These are phyloP conservation scores for Aquilaria sinensis DNA, from an alignment of 345 rosid genomes.

Conservation along the genomic window DNA sequence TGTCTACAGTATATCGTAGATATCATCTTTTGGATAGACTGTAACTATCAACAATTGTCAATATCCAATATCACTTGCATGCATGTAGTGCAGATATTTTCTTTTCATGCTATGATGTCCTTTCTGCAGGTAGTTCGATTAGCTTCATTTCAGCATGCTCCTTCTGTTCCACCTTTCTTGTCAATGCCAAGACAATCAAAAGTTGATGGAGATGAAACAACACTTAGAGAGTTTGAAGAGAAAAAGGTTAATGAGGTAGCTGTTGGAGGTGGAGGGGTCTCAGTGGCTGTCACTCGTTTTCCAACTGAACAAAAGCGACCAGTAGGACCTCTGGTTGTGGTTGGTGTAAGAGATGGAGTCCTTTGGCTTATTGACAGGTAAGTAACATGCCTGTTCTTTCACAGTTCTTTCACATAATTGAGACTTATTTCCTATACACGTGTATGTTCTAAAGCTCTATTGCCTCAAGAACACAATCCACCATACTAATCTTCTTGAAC, in stretches of 20 bases:
- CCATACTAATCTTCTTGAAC: no score
- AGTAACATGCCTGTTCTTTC: background rate
- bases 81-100: no score
- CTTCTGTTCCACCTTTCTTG: constrained; percentile 92
- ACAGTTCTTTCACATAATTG: no score
- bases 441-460: no score
- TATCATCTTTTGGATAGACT: no score
- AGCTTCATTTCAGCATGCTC: constrained; percentile 97
- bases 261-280: constrained; percentile 99
- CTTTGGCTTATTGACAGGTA: constrained; percentile 99
- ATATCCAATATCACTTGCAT: no score
- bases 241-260: constrained; percentile 80
- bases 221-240: constrained; percentile 60
- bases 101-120: background rate
- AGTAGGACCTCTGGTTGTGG: constrained; percentile 89
- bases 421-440: no score
- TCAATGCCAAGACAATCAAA: constrained; percentile 73
- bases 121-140: constrained; percentile 79
- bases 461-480: no score
- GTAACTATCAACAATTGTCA: no score
- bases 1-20: no score
- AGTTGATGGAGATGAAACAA: constrained; percentile 68
- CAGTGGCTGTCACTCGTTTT: constrained; percentile 97
- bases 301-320: constrained; percentile 94
- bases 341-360: constrained; percentile 97